Evolutionary conservation across 371 early-diverging fungal species (phyloP).

Genomic region (Rhizopus microsporus): DNA sequence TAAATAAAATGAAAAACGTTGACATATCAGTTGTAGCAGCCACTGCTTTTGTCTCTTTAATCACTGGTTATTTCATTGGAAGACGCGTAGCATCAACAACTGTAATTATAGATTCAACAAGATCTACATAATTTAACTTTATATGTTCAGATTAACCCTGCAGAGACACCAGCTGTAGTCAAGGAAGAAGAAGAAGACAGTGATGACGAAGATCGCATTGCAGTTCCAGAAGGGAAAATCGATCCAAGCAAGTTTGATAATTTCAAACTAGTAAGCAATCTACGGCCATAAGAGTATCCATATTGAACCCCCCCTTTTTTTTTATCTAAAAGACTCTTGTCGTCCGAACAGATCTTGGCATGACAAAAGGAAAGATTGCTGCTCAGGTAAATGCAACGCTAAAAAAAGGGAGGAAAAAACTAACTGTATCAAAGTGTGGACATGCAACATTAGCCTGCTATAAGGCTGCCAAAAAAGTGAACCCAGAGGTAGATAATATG

Average conservation of each 20-base stretch:
- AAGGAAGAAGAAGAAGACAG: constrained; percentile 23
- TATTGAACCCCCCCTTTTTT: not conserved
- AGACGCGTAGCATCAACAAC: constrained; percentile 3
- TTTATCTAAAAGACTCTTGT: constrained; percentile 62
- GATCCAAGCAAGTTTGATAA: constrained; percentile 39
- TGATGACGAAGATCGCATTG: constrained; percentile 43
- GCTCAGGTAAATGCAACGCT: constrained; percentile 67
- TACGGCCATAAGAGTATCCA: too few species aligned
- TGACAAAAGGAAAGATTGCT: constrained; percentile 96
- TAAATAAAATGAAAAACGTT: constrained; percentile 2
- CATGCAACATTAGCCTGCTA: constrained; percentile 94
- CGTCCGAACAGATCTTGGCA: constrained; percentile 88
- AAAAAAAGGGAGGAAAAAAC: not conserved
- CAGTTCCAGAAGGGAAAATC: constrained; percentile 26
- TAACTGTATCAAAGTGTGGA: constrained; percentile 63
- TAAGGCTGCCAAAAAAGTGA: constrained; percentile 56
- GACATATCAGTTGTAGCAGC: constrained; percentile 13
- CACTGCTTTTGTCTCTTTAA: constrained; percentile 21
- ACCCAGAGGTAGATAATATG: constrained; percentile 51
- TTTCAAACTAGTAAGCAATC: constrained; percentile 49
- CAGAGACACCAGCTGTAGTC: not conserved
- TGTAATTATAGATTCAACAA: constrained; percentile 3
- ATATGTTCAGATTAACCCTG: not conserved
- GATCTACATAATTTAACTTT: not conserved
- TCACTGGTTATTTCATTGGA: constrained; percentile 35